These are phyloP conservation scores for Macaranga tanarius DNA, from an alignment of 441 rosid genomes.

Conservation along the genomic window DNA sequence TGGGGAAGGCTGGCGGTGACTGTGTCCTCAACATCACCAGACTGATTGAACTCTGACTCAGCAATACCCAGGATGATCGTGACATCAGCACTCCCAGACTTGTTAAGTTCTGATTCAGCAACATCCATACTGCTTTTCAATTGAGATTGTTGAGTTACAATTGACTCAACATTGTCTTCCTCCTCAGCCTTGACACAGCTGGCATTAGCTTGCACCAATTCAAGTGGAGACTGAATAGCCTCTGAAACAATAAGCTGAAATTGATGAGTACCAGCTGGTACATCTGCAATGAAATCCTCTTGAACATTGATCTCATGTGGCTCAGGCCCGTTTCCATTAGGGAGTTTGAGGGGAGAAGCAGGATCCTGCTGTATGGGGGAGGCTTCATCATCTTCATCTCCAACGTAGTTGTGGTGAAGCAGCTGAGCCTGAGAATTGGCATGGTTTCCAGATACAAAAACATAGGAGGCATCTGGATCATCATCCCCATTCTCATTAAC, in stretches of 20 bases:
- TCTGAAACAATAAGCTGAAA: not conserved
- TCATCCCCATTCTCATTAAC: conserved; percentile 29
- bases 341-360: no score
- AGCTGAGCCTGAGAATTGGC: not conserved
- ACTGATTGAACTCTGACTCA: not conserved
- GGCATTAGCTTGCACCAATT: not conserved
- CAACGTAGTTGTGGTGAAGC: not conserved
- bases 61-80: not conserved
- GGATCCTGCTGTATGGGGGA: not conserved
- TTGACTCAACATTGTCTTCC: conserved; percentile 2
- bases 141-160: conserved; percentile 1
- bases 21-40: not conserved
- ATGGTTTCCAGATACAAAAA: not conserved
- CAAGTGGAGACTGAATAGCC: not conserved
- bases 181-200: not conserved
- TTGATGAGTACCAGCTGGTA: not conserved
- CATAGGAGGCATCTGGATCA: conserved; percentile 19
- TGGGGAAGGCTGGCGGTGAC: not conserved
- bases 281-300: not conserved
- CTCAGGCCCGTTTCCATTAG: conserved; percentile 6
- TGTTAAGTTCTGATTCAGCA: not conserved
- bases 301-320: conserved; percentile 32
- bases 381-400: not conserved
- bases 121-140: not conserved
- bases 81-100: not conserved